Conservation (phyloP, 2,329 filamentous ascomycete genomes). For the Phialocephala subalpina region DNA sequence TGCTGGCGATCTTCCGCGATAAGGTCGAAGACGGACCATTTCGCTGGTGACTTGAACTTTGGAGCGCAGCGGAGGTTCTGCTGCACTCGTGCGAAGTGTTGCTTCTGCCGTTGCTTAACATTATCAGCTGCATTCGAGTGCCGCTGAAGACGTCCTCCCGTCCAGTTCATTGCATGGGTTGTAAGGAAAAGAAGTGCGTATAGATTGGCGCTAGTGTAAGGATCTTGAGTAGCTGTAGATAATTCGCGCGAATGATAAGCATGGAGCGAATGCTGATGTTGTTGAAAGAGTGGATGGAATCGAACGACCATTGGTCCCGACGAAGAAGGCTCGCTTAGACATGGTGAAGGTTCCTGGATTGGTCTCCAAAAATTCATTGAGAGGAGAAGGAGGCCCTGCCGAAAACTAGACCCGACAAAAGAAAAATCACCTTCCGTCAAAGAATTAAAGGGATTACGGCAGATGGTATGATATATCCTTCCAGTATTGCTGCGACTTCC, state of each 20-base stretch:
- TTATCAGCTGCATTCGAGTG: slow-evolving; percentile 47
- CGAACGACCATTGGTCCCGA: neutral
- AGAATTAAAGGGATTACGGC: neutral
- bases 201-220: neutral
- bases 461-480: slow-evolving; percentile 1
- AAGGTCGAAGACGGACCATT: slow-evolving; percentile 32
- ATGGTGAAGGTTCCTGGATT: neutral
- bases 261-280: neutral
- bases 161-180: slow-evolving; percentile 55
- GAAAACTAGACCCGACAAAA: neutral
- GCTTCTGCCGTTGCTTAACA: slow-evolving; percentile 51
- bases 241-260: slow-evolving; percentile 11
- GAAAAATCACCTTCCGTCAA: neutral
- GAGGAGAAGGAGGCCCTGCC: neutral
- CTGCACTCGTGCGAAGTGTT: slow-evolving; percentile 55
- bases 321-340: slow-evolving; percentile 2
- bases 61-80: slow-evolving; percentile 42
- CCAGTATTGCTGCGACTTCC: neutral
- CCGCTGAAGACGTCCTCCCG: slow-evolving; percentile 54
- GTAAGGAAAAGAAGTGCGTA: slow-evolving; percentile 13
- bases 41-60: slow-evolving; percentile 43
- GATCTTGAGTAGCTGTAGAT: slow-evolving; percentile 3
- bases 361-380: slow-evolving; percentile 6
- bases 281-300: slow-evolving; percentile 7
- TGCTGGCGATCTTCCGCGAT: slow-evolving; percentile 20